A percentile compares a stretch with the other conserved stretches of the same genome.
phyloP scores from a whole-genome alignment of 2,329 filamentous ascomycete species.

The Fusarium tanahbumbuense region DNA sequence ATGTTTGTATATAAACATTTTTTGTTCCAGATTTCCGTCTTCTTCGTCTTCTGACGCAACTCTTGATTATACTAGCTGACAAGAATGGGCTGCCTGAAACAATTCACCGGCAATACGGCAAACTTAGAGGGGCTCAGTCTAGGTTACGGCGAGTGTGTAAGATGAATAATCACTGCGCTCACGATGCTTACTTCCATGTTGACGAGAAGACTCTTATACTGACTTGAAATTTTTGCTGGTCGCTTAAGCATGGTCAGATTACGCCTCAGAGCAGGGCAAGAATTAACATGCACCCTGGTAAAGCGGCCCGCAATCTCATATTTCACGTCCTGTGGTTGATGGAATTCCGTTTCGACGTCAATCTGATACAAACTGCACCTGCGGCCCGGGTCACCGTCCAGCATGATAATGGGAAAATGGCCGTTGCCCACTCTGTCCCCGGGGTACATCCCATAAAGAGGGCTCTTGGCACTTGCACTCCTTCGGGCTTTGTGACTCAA shows the following conservation, averaged over 20 bases:
- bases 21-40: constrained; percentile 17
- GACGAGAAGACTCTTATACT: constrained; percentile 4
- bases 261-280: constrained; percentile 10
- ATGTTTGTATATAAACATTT: constrained; percentile 26
- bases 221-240: neutral
- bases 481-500: constrained; percentile 5
- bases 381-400: constrained; percentile 20
- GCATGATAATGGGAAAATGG: constrained; percentile 28
- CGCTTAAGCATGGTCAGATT: constrained; percentile 30
- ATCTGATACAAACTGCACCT: constrained; percentile 22
- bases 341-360: constrained; percentile 44
- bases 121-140: constrained; percentile 16
- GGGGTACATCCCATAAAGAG: neutral
- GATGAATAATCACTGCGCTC: constrained; percentile 18
- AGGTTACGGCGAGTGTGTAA: neutral
- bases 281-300: constrained; percentile 23
- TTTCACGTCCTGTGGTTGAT: constrained; percentile 46
- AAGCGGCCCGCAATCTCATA: constrained; percentile 39
- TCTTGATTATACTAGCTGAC: neutral
- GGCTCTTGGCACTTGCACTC: neutral
- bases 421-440: constrained; percentile 5
- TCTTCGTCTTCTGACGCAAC: constrained; percentile 35
- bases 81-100: constrained; percentile 41
- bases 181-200: constrained; percentile 9
- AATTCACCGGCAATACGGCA: constrained; percentile 19